Base-by-base conservation (phyloP, 1,284 basidiomycete genomes). In the Leccinum holopus region DNA sequence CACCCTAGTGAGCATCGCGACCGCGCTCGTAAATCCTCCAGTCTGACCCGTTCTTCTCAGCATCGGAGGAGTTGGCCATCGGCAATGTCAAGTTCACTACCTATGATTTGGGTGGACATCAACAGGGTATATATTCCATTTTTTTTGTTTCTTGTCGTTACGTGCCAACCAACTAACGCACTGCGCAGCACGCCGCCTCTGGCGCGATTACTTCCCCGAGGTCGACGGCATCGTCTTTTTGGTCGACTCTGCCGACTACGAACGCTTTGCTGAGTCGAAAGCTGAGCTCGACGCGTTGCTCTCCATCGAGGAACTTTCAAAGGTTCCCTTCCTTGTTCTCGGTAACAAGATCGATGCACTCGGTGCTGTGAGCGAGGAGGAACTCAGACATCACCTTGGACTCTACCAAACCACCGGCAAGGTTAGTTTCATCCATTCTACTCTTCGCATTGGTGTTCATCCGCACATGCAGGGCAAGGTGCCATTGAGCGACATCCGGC, bases 291-390 rank as follows among this genome's bases (percentile, higher is more conserved):
- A 99, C 76, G 91, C 95, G 9, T 87, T 99, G 62, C 87, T 97
- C 56, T 88, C 90, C 52, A 99, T 99, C 72, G 97, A 99, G 78
- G 90, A 95, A 72, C 88, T 97, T 64, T 84, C 88, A 70, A 97
- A 94, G 78, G 97, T 99, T 37, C 97, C 97, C 60, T 99, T 99
- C 91, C 87, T 99, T 63, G 90, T 99, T 65, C 89, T 99, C 61
- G 97, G 97, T 58, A 99, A 99, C 87, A 99, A 99, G 87, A 99
- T 99, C 72, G 97, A 99, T 73, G 95, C 96, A n/a, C 87, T 90
- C 5, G 95, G 95, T 57, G 97, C 97, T 37, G 96, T 99, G 65
- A 95, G 92, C 66, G 97, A 99, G 80, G 97, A 99, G 75, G 95
- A 99, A 78, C 83, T 99, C 67, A 89, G 97, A 74, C 94, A 98